Percentiles rank a stretch among this genome's conserved stretches.
phyloP scores from a whole-genome alignment of 2,329 filamentous ascomycete genomes.

The Fragosphaeria purpurea region DNA sequence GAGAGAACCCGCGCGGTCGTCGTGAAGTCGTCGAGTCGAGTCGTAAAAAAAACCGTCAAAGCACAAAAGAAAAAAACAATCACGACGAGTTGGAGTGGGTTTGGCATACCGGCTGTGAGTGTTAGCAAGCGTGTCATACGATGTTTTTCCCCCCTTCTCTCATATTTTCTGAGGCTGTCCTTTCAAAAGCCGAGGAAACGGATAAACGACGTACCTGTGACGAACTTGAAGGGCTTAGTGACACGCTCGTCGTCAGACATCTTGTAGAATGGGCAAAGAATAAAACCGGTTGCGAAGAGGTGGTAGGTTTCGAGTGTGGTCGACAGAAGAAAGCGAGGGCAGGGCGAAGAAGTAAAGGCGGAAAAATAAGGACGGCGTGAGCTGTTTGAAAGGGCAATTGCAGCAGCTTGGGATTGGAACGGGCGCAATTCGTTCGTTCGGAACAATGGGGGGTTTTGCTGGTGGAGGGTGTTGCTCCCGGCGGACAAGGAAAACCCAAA shows the following conservation, averaged over 20 bases:
- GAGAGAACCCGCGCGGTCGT: background rate
- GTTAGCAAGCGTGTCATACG: slow-evolving; percentile 15
- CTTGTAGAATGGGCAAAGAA: slow-evolving; percentile 33
- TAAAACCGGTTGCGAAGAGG: no score
- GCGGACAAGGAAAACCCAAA: slow-evolving; percentile 5
- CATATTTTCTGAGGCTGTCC: slow-evolving; percentile 2
- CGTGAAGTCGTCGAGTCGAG: no score
- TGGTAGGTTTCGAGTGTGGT: background rate
- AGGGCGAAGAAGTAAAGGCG: slow-evolving; percentile 10
- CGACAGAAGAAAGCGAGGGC: slow-evolving; percentile 24
- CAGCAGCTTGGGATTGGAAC: slow-evolving; percentile 13
- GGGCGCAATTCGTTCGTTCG: slow-evolving; percentile 14
- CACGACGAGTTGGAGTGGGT: no score
- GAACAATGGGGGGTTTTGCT: slow-evolving; percentile 8
- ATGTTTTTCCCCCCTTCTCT: slow-evolving; percentile 1
- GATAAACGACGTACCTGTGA: slow-evolving; percentile 49
- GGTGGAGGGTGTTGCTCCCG: background rate
- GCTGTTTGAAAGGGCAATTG: slow-evolving; percentile 10
- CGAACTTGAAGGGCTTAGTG: slow-evolving; percentile 99
- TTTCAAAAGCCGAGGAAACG: background rate
- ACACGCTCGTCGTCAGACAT: slow-evolving; percentile 87
- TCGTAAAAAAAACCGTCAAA: no score
- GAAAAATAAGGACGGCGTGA: slow-evolving; percentile 7
- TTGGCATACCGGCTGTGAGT: slow-evolving; percentile 12
- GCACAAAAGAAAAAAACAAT: background rate